A percentile compares a stretch with the other conserved stretches of the same genome.
Conservation (phyloP, 2,329 filamentous ascomycete genomes). For the Aspergillus clavatus region DNA sequence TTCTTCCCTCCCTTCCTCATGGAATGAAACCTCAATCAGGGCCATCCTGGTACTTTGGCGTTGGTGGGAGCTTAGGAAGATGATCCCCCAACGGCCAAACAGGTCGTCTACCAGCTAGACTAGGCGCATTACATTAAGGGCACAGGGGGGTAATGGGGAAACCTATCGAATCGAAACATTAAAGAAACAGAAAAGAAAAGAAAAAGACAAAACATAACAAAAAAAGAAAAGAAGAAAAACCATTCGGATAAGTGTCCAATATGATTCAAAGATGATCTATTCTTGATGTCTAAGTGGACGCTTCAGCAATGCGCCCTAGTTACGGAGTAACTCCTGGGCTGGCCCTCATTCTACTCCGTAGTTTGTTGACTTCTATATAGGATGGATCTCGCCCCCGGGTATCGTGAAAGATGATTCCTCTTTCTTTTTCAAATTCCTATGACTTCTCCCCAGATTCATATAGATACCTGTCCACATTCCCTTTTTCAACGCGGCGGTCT, state of each 20-base stretch:
- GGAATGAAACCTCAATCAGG: not conserved
- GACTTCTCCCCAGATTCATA: no score
- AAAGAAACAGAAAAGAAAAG: no score
- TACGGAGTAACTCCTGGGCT: not conserved
- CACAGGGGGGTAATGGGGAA: not conserved
- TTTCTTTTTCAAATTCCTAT: no score
- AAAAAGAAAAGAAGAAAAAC: not conserved
- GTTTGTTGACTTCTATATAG: not conserved
- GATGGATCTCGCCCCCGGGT: not conserved
- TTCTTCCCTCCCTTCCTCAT: not conserved
- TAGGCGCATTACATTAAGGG: not conserved
- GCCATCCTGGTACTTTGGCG: no score
- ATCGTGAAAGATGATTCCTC: not conserved
- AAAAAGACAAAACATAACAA: no score
- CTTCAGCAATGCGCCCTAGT: not conserved
- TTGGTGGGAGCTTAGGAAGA: no score
- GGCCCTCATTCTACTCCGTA: no score
- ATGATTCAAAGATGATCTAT: not conserved
- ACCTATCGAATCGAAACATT: no score
- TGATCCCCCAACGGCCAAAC: constrained; percentile 4
- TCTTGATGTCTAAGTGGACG: not conserved
- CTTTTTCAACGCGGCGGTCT: no score
- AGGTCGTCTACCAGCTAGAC: not conserved
- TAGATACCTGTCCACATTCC: no score
- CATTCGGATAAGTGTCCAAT: not conserved